Evolutionary conservation across 148 eudicot species (phyloP), one percentile per base, ranked within the genome.

Genomic region (Heliosperma pusillum): DNA sequence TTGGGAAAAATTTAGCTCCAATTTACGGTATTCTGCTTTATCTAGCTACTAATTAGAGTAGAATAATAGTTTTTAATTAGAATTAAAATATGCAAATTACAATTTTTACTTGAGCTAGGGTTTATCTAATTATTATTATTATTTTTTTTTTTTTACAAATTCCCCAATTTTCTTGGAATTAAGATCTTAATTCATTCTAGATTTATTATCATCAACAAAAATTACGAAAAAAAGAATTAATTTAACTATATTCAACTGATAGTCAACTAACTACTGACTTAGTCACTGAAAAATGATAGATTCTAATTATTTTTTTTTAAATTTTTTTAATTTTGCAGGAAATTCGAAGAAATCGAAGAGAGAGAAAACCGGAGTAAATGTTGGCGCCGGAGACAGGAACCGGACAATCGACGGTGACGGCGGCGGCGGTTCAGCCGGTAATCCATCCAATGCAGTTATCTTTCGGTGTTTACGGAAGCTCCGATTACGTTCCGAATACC

Each of bases 381-480:
- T 78, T 80, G 56, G 83, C 77, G 55, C 47, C 77, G 27, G 83
- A 84, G 59, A 44, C 79, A 21, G 86, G 78, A 40, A 74, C 70
- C 19, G 21, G 44, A n/a, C 55, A 50, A 50, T 10, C n/a, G n/a
- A n/a, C n/a, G n/a, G n/a, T n/a, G 0, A 36, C 42, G 3, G 42
- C 42, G 42, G 36, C 10, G 17, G 26, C 47, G 6, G 24, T 64
- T 21, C 80, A 68, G 60, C 75, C 84, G 67, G 66, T 62, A 24
- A 71, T 78, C 7, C 84, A 75, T 6, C 82, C 42, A 70, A 82
- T 87, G 86, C 82, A 75, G 44, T 15, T 82, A 20, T 53, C 76
- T 63, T 84, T 78, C 42, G 66, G 69, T 17, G 59, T 64, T 3
- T 87, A 78, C 13, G 86, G 83, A 8, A 40, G 25, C 19, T 24